Evolutionary conservation across 2,329 filamentous ascomycete species (phyloP), one percentile per base, ranked within the genome.

Genomic region (Aureobasidium sp.): DNA sequence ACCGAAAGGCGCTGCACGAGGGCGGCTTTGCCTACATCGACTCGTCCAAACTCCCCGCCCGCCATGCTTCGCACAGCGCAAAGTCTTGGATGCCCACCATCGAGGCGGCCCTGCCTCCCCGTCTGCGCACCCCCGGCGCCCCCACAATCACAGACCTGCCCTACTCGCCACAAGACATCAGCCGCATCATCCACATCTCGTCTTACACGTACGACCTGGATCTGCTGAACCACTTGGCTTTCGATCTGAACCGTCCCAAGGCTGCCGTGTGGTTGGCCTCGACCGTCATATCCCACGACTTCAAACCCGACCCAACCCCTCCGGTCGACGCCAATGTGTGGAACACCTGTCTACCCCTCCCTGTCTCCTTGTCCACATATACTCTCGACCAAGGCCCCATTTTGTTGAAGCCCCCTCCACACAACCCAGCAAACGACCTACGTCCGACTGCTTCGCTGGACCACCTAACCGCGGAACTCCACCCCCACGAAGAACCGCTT

Each of bases 231-330:
- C 64, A 77, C 58, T 62, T 79, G 2, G 76, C 72, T 2, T 53
- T 76, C 27, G 65, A 68, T 1, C 68, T 75, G 62, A 69, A 70
- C 19, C 70, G 75, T 43, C 79, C 77, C 77, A 69, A 69, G 59
- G 69, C 73, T 25, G 73, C 75, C 3, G 68, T 77, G 15, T 79
- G 77, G 77, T 69, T 79, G 27, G 70, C 74, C 15, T 77, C 75
- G 64, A 71, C 73, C 55, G 65, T 78, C 23, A 67, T 74, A 1
- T 74, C 77, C 46, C 65, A 69, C 40, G 21, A 57, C 23, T 49
- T 58, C 33, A 37, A 23, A n/a, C 42, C 55, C 8, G 33, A 38
- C 4, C 25, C 29, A 5, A 10, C 21, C 0, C 29, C 38, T 21
- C 38, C 40, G 11, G 19, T 19, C 21, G 40, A 57, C 40, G 46